Base-by-base conservation (phyloP, 768 basidiomycete genomes). In the Lentinula aciculospora region DNA sequence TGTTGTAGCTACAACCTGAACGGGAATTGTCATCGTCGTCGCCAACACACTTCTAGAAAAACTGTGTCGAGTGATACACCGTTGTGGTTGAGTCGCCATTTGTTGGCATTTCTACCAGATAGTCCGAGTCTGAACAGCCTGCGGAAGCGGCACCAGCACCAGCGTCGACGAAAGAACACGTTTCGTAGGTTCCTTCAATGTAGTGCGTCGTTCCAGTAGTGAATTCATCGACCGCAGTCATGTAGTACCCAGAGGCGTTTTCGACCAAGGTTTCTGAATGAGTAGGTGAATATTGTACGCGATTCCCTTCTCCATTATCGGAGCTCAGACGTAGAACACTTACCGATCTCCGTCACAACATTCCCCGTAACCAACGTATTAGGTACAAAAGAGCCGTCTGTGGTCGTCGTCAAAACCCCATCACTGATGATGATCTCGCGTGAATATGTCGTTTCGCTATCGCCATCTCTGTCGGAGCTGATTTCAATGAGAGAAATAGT, bases 401-500 rank as follows among this genome's bases (percentile, higher is more conserved):
- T 36, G 17, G 51, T 25, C 23, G 32, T 39, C 12, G 51, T 53
- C 8, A 37, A 23, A 9, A 53, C 17, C 19, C 36, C 51, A 53
- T 53, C 51, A 21, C 51, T 53, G 23, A 39, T 28, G 5, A 53
- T 19, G 3, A 53, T 39, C 17, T 53, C 36, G 19, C 32, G 32
- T 25, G 31, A 53, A 28, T 53, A 53, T 23, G 51, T 53, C n/a
- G 51, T 53, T 39, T 39, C 34, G 51, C 36, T 39, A 34, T 53
- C 23, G 9, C 51, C 51, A 39, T 53, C 25, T n/a, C 51, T 7
- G 51, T 39, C 32, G 39, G 51, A 37, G 23, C 51, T 39, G 17
- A 53, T 53, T 23, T 23, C 51, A 13, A 53, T 12, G 23, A 53
- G 8, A 13, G 36, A 36, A n/a, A 37, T 37, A 12, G 19, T 39